phyloP scores from a whole-genome alignment of 2,329 filamentous ascomycete species.

The Ophiobolus disseminans region DNA sequence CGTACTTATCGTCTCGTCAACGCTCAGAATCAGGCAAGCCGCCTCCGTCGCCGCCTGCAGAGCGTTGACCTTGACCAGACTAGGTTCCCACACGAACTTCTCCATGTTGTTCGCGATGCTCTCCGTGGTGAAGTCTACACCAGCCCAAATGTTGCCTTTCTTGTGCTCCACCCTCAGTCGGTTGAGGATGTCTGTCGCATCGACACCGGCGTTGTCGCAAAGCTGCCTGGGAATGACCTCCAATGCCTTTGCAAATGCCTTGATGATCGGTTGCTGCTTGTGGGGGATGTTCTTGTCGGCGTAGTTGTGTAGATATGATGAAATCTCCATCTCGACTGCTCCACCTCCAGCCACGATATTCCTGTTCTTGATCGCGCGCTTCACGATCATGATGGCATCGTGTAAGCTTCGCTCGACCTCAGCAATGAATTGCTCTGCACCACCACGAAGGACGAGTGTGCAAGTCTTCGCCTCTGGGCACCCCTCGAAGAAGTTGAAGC shows the following conservation, averaged over 20 bases:
- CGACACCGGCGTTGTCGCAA: constrained; percentile 98
- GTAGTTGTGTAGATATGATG: constrained; percentile 88
- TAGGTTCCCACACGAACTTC: constrained; percentile 96
- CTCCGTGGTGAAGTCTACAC: constrained; percentile 93
- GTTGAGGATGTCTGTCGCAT: constrained; percentile 97
- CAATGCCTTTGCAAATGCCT: constrained; percentile 95
- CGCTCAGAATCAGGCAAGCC: constrained; percentile 90
- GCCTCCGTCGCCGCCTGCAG: constrained; percentile 96
- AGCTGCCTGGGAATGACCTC: constrained; percentile 96
- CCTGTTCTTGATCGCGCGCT: constrained; percentile 94
- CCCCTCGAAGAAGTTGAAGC: constrained; percentile 98
- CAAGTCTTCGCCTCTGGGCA: constrained; percentile 96
- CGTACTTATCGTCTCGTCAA: constrained; percentile 94
- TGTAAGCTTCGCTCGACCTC: constrained; percentile 97
- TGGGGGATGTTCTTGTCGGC: constrained; percentile 91
- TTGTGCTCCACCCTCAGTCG: constrained; percentile 94
- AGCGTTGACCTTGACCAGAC: constrained; percentile 94
- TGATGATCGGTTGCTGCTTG: constrained; percentile 98
- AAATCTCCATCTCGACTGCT: constrained; percentile 95
- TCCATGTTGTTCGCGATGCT: constrained; percentile 94
- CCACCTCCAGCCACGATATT: constrained; percentile 95
- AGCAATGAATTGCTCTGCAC: constrained; percentile 98
- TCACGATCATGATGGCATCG: constrained; percentile 99
- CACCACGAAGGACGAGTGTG: constrained; percentile 91
- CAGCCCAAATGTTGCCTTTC: constrained; percentile 91